These are phyloP conservation scores for Dovyalis caffra DNA, from an alignment of 345 rosid species.

Conservation along the genomic window DNA sequence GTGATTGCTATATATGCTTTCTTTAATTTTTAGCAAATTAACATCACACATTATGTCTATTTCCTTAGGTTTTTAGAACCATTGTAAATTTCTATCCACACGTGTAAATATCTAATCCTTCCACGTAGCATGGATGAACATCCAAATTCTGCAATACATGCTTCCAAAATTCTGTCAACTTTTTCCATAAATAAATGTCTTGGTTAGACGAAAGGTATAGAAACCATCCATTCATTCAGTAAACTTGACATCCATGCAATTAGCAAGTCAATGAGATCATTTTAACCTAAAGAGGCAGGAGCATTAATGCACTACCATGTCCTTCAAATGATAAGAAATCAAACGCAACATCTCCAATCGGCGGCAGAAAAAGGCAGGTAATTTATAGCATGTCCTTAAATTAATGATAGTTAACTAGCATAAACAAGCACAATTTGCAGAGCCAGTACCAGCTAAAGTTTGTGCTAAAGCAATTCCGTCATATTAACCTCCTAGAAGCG, in stretches of 20 bases:
- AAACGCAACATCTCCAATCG: not conserved
- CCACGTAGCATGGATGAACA: not conserved
- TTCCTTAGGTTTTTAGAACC: not conserved
- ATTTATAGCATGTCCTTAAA: not conserved
- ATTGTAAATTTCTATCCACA: not conserved
- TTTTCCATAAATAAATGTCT: not conserved
- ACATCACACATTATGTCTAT: not conserved
- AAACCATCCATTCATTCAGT: not conserved
- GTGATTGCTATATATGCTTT: not conserved
- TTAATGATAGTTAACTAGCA: not conserved
- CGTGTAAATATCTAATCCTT: too few species aligned
- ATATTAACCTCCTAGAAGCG: not conserved
- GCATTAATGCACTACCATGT: not conserved
- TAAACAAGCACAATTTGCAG: not conserved
- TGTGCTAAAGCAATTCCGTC: constrained; percentile 2
- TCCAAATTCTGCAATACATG: not conserved
- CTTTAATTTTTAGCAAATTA: not conserved
- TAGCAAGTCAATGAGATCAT: not conserved
- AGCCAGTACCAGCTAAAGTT: not conserved
- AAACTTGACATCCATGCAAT: too few species aligned
- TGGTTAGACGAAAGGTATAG: not conserved
- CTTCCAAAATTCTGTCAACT: not conserved
- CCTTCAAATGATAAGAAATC: not conserved
- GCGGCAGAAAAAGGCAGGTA: not conserved
- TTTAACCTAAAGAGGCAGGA: not conserved